Base-by-base conservation (phyloP, 306 rosid species). In the Rosa lucieae region DNA sequence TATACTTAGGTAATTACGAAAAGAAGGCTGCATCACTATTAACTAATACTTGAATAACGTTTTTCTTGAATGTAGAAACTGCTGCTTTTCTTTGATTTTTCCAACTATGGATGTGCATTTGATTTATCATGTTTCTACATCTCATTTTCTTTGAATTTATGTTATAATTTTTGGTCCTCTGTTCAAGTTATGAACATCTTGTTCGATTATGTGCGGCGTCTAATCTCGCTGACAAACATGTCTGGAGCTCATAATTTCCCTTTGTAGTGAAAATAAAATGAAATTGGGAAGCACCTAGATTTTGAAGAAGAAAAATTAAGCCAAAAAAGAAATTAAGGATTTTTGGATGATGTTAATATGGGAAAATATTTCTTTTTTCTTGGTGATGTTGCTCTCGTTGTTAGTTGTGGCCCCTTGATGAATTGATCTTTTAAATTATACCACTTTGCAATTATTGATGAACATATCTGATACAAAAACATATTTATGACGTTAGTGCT, bases 391-490 rank as follows among this genome's bases (percentile, higher is more conserved):
- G 35, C 46, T 4, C 8, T 53, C 48, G 11, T 1, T 73, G 49
- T 37, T 73, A 39, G 77, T 52, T 37, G 39, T 3, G 10, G 6
- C 18, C 2, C 35, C 35, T 26, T n/a, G 39, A 39, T 74, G 53
- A 23, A 58, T 42, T 59, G 10, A 21, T 55, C 6, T 8, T 15
- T 8, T 43, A 42, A 37, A 37, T 13, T 20, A 20, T 53, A 58
- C 40, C 78, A 21, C 35, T 46, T 73, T 29, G 62, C 47, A 51
- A 51, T 2, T 71, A 9, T 51, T 51, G 65, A 73, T 73, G 49
- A 53, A 11, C n/a, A 39, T 39, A 73, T 37, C 51, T 21, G 20
- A 55, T 18, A 39, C 62, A 68, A n/a, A n/a, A 35, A 72, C 1
- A 8, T 9, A 0, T 49, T 32, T 4, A 17, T 72, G 76, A 15